Percentiles rank a stretch among this genome's conserved stretches.
phyloP scores from a whole-genome alignment of 768 basidiomycete genomes.

The Leccinellum rugosiceps region DNA sequence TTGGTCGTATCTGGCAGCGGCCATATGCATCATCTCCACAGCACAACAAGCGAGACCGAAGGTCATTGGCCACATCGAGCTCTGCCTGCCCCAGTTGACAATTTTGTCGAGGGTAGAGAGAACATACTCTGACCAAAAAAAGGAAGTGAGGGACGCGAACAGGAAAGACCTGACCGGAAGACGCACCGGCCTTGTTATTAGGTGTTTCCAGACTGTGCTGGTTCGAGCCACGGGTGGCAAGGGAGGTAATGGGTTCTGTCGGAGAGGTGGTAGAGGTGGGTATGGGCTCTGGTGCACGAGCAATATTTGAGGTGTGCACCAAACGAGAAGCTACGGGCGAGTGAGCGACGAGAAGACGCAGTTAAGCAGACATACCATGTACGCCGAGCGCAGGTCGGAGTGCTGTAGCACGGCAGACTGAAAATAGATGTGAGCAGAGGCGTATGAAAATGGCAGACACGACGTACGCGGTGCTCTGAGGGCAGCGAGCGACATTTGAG shows the following conservation, averaged over 20 bases:
- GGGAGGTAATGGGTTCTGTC: conserved; percentile 57
- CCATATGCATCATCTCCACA: conserved; percentile 99
- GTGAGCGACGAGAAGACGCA: conserved; percentile 10
- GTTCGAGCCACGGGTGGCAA: conserved; percentile 78
- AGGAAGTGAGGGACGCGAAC: background rate
- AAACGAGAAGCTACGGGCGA: conserved; percentile 44
- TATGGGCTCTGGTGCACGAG: conserved; percentile 38
- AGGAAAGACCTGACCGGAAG: background rate
- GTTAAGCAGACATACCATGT: conserved; percentile 33
- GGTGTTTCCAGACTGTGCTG: conserved; percentile 87
- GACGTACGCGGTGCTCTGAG: conserved; percentile 36
- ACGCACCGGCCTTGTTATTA: conserved; percentile 81
- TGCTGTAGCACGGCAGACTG: conserved; percentile 37
- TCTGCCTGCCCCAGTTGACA: conserved; percentile 95
- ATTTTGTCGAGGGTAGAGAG: conserved; percentile 95
- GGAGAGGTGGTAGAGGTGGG: conserved; percentile 43
- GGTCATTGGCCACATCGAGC: conserved; percentile 99
- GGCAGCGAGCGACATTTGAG: conserved; percentile 42
- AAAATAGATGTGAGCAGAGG: conserved; percentile 21
- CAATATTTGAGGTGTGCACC: conserved; percentile 51
- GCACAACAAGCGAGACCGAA: conserved; percentile 98
- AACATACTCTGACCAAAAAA: conserved; percentile 73
- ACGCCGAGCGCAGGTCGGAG: conserved; percentile 44
- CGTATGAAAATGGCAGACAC: conserved; percentile 27
- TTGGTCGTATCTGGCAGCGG: conserved; percentile 97